These are phyloP conservation scores for Saccharomyces hybrid DNA, from an alignment of 1,139 yeast species.

Conservation along the genomic window DNA sequence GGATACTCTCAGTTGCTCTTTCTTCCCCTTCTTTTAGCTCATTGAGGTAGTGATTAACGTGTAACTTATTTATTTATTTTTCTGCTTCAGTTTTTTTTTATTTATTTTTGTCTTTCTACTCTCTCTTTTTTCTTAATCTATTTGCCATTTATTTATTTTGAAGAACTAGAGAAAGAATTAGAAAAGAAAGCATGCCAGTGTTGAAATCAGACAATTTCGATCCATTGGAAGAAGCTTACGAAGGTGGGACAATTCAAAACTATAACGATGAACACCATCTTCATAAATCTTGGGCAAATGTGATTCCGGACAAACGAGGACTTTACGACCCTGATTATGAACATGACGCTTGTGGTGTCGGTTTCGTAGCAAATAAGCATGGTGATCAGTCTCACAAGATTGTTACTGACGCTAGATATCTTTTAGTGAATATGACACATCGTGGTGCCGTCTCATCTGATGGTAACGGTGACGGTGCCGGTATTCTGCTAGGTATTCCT, in stretches of 20 bases:
- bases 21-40: neutral
- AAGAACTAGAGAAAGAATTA: neutral
- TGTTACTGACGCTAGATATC: slow-evolving; percentile 78
- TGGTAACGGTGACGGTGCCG: slow-evolving; percentile 99
- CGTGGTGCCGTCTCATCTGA: slow-evolving; percentile 96
- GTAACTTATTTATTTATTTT: neutral
- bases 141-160: neutral
- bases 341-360: slow-evolving; percentile 98
- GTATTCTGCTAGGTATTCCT: slow-evolving; percentile 88
- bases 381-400: slow-evolving; percentile 85
- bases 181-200: slow-evolving; percentile 5
- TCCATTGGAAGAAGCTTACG: slow-evolving; percentile 27
- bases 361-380: slow-evolving; percentile 90
- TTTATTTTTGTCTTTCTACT: neutral
- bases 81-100: slow-evolving; percentile 1
- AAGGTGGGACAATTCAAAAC: slow-evolving; percentile 33
- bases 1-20: neutral
- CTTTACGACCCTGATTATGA: slow-evolving; percentile 90
- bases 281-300: slow-evolving; percentile 75
- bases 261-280: slow-evolving; percentile 41
- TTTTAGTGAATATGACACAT: slow-evolving; percentile 96
- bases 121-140: neutral
- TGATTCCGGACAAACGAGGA: slow-evolving; percentile 81
- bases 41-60: neutral
- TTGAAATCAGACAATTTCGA: slow-evolving; percentile 23